Base-by-base conservation (phyloP, 441 rosid genomes). In the Erodium texanum region DNA sequence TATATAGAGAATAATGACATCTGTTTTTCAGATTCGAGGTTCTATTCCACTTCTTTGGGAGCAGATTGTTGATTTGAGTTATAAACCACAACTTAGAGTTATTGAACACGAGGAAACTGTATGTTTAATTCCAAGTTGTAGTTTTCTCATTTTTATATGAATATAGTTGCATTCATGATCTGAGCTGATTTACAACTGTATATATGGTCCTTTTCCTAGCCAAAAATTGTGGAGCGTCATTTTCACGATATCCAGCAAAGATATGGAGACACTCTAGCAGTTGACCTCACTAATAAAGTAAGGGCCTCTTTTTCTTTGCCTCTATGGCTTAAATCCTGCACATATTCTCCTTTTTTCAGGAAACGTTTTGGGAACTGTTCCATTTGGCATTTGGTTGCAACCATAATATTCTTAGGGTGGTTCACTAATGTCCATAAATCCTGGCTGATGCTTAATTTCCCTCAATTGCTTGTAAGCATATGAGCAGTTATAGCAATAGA, bases 1-100 rank as follows among this genome's bases (percentile, higher is more conserved):
- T 22, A 36, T 22, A 36, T 22, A 22, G 63, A 58, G 24, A 22
- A 58, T 58, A 58, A 58, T 73, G 19, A 67, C 70, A 59, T 73
- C 38, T 69, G 27, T 66, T 75, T 66, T 36, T 7, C 86, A 93
- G 99, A 75, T 89, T 70, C 90, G 99, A 70, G 99, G 99, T 69
- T 93, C 99, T 38, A 87, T 93, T 77, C 99, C 99, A 65, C 89
- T 93, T 75, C 92, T 93, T 20, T 93, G 99, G 99, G 99, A 93
- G 86, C 99, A 93, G 80, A 93, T 91, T 71, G 99, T 91, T 74
- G 99, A 93, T 81, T 85, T 93, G 82, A 93, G 96, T 86, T 93
- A 91, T 69, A 91, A 89, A 76, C 99, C 99, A 71, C 80, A 16
- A 43, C 92, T 93, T 73, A 85, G 74, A 68, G 80, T 93, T 67